Evolutionary conservation across 2,329 filamentous ascomycete species (phyloP).

Genomic region (Hypoxylon rubiginosum): DNA sequence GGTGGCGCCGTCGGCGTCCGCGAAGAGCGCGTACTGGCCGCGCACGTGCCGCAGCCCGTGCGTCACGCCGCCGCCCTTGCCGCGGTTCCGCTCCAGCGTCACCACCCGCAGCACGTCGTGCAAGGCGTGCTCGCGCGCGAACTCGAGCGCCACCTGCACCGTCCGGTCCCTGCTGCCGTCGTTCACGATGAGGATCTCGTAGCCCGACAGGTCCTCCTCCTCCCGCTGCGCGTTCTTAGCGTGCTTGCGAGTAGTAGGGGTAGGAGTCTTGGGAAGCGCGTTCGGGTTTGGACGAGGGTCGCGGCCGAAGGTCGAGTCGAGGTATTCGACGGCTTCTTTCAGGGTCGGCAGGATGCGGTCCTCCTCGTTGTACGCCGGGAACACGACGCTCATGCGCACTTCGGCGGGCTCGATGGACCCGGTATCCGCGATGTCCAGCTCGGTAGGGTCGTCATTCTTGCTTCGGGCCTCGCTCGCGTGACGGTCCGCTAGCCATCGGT

Average conservation of each 20-base stretch:
- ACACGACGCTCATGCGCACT: conserved; percentile 89
- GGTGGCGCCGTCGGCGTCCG: conserved; percentile 94
- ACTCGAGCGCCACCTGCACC: conserved; percentile 81
- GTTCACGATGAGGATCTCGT: conserved; percentile 93
- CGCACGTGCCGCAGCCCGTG: conserved; percentile 94
- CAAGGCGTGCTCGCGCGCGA: conserved; percentile 79
- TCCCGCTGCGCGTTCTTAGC: conserved; percentile 55
- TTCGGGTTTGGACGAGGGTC: conserved; percentile 44
- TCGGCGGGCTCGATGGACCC: conserved; percentile 79
- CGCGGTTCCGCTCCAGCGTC: conserved; percentile 82
- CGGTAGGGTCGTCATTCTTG: conserved; percentile 53
- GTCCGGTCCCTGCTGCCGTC: conserved; percentile 91
- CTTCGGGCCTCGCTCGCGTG: conserved; percentile 61
- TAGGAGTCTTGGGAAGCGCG: conserved; percentile 49
- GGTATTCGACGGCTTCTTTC: conserved; percentile 88
- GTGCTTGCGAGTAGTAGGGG: conserved; percentile 53
- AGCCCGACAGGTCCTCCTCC: conserved; percentile 69
- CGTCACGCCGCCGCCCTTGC: conserved; percentile 94
- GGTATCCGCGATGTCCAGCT: conserved; percentile 60
- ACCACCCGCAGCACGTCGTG: conserved; percentile 87
- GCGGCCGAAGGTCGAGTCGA: conserved; percentile 81
- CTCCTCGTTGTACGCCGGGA: conserved; percentile 96
- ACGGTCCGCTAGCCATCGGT: conserved; percentile 76
- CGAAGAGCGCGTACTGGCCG: conserved; percentile 91
- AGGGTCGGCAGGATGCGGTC: conserved; percentile 85